Evolutionary conservation across 768 basidiomycete genomes (phyloP).

Genomic region (Hysterangium stoloniferum): DNA sequence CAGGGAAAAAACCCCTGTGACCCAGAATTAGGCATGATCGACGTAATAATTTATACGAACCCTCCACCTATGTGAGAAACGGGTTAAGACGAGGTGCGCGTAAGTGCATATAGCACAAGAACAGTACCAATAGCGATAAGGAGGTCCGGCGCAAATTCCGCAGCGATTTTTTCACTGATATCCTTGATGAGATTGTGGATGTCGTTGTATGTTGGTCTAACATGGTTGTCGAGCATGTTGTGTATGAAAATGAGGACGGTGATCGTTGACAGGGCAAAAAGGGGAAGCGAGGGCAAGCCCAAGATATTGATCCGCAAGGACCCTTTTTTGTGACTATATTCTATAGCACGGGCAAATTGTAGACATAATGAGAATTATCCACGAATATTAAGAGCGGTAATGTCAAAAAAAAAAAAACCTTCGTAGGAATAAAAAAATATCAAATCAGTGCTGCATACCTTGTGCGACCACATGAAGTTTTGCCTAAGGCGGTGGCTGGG

Average conservation of each 20-base stretch:
- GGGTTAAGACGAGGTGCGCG: neutral
- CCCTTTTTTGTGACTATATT: no score
- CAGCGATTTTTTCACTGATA: slow-evolving; percentile 57
- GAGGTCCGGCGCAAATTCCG: slow-evolving; percentile 78
- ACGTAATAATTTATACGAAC: slow-evolving; percentile 38
- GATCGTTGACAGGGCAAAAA: no score
- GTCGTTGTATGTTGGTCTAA: slow-evolving; percentile 81
- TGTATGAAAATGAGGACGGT: neutral
- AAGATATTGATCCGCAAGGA: no score
- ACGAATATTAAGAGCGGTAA: no score
- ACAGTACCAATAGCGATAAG: slow-evolving; percentile 70
- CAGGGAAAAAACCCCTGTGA: slow-evolving; percentile 88
- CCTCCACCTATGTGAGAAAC: slow-evolving; percentile 54
- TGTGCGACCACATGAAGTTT: no score
- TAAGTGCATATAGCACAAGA: neutral
- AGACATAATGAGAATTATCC: no score
- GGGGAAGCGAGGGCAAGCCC: no score
- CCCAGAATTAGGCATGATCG: slow-evolving; percentile 16
- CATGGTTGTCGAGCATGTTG: slow-evolving; percentile 35
- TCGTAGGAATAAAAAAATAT: no score
- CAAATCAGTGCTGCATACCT: no score
- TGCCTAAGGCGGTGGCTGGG: no score
- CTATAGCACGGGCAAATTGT: no score
- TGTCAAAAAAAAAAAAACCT: no score
- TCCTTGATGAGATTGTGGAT: slow-evolving; percentile 82